Percentiles rank a stretch among this genome's conserved stretches.
These are phyloP conservation scores for Amanita pseudoporphyria DNA, from an alignment of 768 basidiomycete species.

Conservation along the genomic window DNA sequence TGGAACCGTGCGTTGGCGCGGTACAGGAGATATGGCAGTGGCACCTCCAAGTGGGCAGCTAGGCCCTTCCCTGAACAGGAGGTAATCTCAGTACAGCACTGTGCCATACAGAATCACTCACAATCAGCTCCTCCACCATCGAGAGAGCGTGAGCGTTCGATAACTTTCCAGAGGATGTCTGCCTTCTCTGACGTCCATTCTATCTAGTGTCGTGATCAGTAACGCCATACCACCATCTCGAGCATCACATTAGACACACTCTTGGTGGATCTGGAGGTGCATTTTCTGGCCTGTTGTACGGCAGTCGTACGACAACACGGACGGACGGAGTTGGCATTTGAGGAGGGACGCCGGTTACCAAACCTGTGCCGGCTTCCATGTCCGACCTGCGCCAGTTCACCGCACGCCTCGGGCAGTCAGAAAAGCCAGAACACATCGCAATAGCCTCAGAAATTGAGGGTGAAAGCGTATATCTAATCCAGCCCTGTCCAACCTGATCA, in stretches of 20 bases:
- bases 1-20: conserved; percentile 79
- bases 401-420: conserved; percentile 24
- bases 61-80: conserved; percentile 65
- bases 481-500: conserved; percentile 2
- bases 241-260: conserved; percentile 32
- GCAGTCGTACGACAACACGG: conserved; percentile 72
- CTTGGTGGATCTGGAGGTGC: conserved; percentile 55
- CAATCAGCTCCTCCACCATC: conserved; percentile 75
- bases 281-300: conserved; percentile 69
- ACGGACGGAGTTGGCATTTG: conserved; percentile 26
- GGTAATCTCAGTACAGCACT: background rate
- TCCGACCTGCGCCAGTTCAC: conserved; percentile 20
- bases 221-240: background rate
- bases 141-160: conserved; percentile 63
- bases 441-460: conserved; percentile 41
- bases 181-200: conserved; percentile 84
- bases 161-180: conserved; percentile 79
- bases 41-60: conserved; percentile 70
- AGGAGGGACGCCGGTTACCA: background rate
- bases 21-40: conserved; percentile 77
- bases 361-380: background rate
- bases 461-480: conserved; percentile 9
- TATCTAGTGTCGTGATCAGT: conserved; percentile 37
- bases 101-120: conserved; percentile 28
- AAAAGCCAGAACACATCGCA: conserved; percentile 19